phyloP scores from a whole-genome alignment of 345 rosid genomes.

The Gossypium raimondii region DNA sequence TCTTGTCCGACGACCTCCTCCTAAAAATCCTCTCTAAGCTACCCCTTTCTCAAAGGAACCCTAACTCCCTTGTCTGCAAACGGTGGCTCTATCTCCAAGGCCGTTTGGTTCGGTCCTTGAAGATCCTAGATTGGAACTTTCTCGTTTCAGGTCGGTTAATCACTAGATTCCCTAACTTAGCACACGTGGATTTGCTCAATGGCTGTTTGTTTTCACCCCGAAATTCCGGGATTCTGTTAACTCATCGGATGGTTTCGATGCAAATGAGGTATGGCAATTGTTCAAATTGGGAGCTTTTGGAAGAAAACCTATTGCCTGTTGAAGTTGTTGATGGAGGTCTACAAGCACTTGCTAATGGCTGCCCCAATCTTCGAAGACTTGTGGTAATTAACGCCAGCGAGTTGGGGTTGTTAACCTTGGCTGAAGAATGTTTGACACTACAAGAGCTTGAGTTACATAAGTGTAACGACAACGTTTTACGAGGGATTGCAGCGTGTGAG shows the following conservation, averaged over 20 bases:
- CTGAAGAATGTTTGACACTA: constrained; percentile 59
- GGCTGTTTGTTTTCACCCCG: constrained; percentile 50
- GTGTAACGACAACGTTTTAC: constrained; percentile 62
- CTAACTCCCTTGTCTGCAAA: constrained; percentile 68
- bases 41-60: constrained; percentile 47
- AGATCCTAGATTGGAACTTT: constrained; percentile 66
- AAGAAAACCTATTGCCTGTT: constrained; percentile 56
- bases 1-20: constrained; percentile 67
- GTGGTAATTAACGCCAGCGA: constrained; percentile 67
- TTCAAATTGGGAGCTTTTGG: constrained; percentile 34
- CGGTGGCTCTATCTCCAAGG: constrained; percentile 83
- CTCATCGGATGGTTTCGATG: constrained; percentile 42
- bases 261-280: constrained; percentile 40
- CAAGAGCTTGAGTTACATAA: constrained; percentile 80
- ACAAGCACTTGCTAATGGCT: constrained; percentile 45
- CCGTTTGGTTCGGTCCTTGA: constrained; percentile 60
- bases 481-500: constrained; percentile 71
- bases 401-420: constrained; percentile 58
- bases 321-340: constrained; percentile 64
- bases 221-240: constrained; percentile 55
- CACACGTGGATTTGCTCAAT: constrained; percentile 48
- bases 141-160: constrained; percentile 61
- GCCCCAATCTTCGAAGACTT: constrained; percentile 66
- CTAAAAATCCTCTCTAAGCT: constrained; percentile 54
- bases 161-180: constrained; percentile 65